Percentiles rank a stretch among this genome's conserved stretches.
These are phyloP conservation scores for Kodamaea kaohsiungensis DNA, from an alignment of 805 yeast species.

Conservation along the genomic window DNA sequence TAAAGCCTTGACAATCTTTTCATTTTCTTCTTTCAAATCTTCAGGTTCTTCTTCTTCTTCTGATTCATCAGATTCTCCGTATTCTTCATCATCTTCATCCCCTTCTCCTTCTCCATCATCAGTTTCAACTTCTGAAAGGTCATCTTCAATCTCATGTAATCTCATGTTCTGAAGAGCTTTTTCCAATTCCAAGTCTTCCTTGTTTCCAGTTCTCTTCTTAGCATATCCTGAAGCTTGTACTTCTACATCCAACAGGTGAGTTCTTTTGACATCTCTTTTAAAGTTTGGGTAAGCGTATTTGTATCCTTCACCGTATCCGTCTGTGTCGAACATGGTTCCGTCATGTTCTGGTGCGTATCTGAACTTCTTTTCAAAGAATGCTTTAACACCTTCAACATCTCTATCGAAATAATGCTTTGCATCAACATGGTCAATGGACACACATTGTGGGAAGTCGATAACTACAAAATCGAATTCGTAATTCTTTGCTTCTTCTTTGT, in stretches of 20 bases:
- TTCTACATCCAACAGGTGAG: slow-evolving; percentile 71
- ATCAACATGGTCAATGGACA: slow-evolving; percentile 86
- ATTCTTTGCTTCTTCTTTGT: slow-evolving; percentile 49
- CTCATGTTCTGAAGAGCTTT: slow-evolving; percentile 72
- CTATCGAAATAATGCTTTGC: slow-evolving; percentile 87
- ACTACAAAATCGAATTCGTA: slow-evolving; percentile 76
- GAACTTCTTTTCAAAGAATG: slow-evolving; percentile 78
- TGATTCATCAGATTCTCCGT: slow-evolving; percentile 27
- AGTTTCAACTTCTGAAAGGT: slow-evolving; percentile 19
- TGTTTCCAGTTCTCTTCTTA: slow-evolving; percentile 35
- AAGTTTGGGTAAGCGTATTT: slow-evolving; percentile 78
- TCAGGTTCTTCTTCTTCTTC: slow-evolving; percentile 37
- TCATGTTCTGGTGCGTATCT: slow-evolving; percentile 72
- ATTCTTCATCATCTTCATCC: slow-evolving; percentile 38
- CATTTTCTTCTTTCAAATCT: slow-evolving; percentile 39
- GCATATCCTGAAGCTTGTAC: slow-evolving; percentile 90
- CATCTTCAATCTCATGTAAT: slow-evolving; percentile 31
- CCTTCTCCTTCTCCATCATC: slow-evolving; percentile 33
- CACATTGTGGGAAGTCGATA: slow-evolving; percentile 98
- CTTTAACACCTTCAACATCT: slow-evolving; percentile 87
- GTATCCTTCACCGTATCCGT: slow-evolving; percentile 81
- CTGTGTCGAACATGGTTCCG: slow-evolving; percentile 69
- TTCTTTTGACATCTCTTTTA: slow-evolving; percentile 70
- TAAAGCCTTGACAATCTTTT: slow-evolving; percentile 69
- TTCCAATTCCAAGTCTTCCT: slow-evolving; percentile 66